These are phyloP conservation scores for Plasmopara muralis DNA, from an alignment of 352 stramenopile genomes.

Conservation along the genomic window DNA sequence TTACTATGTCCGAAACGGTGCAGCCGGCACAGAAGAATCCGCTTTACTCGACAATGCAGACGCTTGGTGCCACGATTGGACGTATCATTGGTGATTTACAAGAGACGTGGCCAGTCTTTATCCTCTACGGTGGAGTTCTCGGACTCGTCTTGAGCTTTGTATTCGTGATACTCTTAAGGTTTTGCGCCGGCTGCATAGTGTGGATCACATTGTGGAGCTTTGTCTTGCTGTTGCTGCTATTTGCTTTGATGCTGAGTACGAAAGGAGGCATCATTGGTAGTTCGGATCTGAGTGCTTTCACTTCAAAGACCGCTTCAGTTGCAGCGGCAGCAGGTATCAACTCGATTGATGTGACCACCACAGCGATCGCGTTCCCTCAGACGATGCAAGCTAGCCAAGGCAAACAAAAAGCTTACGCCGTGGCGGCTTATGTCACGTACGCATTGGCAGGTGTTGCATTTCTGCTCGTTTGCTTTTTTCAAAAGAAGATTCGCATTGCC, in stretches of 20 bases:
- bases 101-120: conserved; percentile 46
- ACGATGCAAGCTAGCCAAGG: conserved; percentile 47
- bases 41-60: conserved; percentile 66
- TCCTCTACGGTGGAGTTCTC: conserved; percentile 39
- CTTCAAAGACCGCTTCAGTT: conserved; percentile 32
- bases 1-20: conserved; percentile 43
- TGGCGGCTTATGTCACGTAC: conserved; percentile 57
- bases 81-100: conserved; percentile 65
- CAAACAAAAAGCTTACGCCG: conserved; percentile 55
- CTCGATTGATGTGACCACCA: conserved; percentile 8
- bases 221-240: conserved; percentile 54
- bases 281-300: conserved; percentile 34
- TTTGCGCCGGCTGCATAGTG: conserved; percentile 65
- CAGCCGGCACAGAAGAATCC: conserved; percentile 62
- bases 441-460: conserved; percentile 51
- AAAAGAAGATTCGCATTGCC: conserved; percentile 74
- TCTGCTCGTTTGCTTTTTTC: conserved; percentile 77
- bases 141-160: conserved; percentile 54
- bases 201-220: conserved; percentile 67
- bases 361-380: conserved; percentile 38
- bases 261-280: conserved; percentile 66
- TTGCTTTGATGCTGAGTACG: conserved; percentile 67
- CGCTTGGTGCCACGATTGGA: conserved; percentile 35
- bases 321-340: conserved; percentile 35
- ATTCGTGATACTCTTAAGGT: conserved; percentile 66